Conservation (phyloP, 106 monocot genomes). For the Acorus gramineus region DNA sequence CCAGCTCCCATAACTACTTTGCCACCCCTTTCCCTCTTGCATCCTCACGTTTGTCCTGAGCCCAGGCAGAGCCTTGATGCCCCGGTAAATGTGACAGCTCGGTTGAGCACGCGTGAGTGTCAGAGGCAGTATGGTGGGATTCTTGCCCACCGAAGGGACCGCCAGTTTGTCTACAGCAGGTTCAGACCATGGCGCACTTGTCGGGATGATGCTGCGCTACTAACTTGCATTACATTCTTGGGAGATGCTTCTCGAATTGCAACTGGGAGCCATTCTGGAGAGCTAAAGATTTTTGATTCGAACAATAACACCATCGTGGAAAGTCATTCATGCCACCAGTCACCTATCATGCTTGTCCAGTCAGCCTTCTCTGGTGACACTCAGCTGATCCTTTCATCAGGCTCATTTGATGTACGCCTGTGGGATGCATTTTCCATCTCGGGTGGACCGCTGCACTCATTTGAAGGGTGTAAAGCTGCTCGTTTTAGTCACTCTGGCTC, state of each 20-base stretch:
- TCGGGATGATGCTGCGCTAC: conserved; percentile 66
- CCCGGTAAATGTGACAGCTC: conserved; percentile 76
- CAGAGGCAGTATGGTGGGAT: conserved; percentile 57
- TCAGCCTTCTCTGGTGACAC: conserved; percentile 42
- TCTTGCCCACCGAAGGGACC: conserved; percentile 70
- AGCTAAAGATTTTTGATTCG: conserved; percentile 77
- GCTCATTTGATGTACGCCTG: conserved; percentile 52
- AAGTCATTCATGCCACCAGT: conserved; percentile 56
- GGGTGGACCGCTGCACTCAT: conserved; percentile 69
- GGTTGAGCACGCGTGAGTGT: conserved; percentile 59
- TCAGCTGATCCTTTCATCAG: conserved; percentile 71
- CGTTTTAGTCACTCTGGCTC: conserved; percentile 74
- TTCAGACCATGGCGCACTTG: conserved; percentile 83
- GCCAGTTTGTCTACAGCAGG: conserved; percentile 91
- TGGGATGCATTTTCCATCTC: conserved; percentile 76
- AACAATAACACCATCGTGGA: conserved; percentile 62
- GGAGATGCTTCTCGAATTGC: conserved; percentile 61
- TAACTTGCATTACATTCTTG: conserved; percentile 78
- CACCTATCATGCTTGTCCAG: conserved; percentile 47
- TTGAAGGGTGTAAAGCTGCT: conserved; percentile 90
- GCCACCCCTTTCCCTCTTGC: conserved; percentile 89
- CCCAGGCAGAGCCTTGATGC: conserved; percentile 75
- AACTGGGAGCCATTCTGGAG: conserved; percentile 74
- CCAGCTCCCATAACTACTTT: conserved; percentile 93
- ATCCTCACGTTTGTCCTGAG: conserved; percentile 92